These are phyloP conservation scores for Dothidotthia symphoricarpi DNA, from an alignment of 2,329 filamentous ascomycete genomes.

Conservation along the genomic window DNA sequence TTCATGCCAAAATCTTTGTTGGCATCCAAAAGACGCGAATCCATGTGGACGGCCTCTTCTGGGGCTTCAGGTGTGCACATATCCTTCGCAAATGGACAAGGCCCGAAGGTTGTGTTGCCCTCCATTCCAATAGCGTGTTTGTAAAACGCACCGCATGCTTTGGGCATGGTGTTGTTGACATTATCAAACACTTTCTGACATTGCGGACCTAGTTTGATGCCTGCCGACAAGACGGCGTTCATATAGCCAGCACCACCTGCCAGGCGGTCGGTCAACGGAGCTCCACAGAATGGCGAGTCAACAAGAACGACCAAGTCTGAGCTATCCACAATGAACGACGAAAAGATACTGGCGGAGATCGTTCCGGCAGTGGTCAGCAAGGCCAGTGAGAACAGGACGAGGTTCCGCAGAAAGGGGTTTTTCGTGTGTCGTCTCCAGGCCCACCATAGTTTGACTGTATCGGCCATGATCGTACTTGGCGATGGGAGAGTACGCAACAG, in stretches of 20 bases:
- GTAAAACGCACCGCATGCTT: no score
- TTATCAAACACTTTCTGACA: no score
- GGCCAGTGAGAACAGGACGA: conserved; percentile 6
- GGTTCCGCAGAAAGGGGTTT: conserved; percentile 7
- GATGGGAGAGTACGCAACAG: conserved; percentile 17
- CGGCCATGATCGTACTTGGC: conserved; percentile 14
- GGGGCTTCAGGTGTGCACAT: no score
- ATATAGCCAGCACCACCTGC: no score
- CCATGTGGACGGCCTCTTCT: no score
- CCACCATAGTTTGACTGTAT: conserved; percentile 19
- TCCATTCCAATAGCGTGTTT: no score
- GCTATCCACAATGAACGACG: conserved; percentile 16
- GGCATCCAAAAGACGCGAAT: no score
- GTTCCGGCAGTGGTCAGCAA: conserved; percentile 9
- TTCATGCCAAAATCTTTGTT: no score
- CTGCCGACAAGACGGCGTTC: no score
- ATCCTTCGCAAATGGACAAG: conserved; percentile 12
- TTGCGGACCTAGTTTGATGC: no score
- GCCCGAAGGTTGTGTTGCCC: not conserved
- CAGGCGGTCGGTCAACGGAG: conserved; percentile 3
- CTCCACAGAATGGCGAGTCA: conserved; percentile 9
- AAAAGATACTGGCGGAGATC: conserved; percentile 16
- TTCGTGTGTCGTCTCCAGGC: conserved; percentile 13
- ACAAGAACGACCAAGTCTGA: conserved; percentile 14
- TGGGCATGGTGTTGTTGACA: no score